Base-by-base conservation (phyloP, 331 rosid genomes). In the Cydonia oblonga region DNA sequence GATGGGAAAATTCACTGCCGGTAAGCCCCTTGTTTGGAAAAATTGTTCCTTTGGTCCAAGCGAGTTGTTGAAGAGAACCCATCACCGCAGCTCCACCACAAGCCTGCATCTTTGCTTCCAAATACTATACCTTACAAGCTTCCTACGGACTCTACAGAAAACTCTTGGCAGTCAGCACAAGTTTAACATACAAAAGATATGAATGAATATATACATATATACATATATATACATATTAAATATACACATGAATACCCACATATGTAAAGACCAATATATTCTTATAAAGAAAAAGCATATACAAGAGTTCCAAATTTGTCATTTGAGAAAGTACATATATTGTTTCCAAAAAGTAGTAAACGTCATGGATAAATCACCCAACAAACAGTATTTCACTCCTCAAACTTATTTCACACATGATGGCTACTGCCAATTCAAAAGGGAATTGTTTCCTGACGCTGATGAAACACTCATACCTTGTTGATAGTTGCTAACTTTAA, bases 61-160 rank as follows among this genome's bases (percentile, higher is more conserved):
- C 49, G 28, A 85, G 81, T 75, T 83, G 90, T 66, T 90, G 96
- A 69, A 87, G 61, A 62, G 87, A 83, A 70, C 92, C 92, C 90
- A 84, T 87, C 78, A 87, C 69, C 10, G 91, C 77, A 74, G 83
- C 81, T 78, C 96, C 87, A 64, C 78, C 40, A 46, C 80, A 78
- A 13, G 87, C 84, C 72, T 88, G 93, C 97, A 92, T 92, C 58
- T 62, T 85, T 22, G 65, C 77, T 67, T 76, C 62, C 32, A 32
- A 79, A 3, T 49, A 49, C 10, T 9, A 60, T 26, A 16, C 63
- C 28, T 33, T 70, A 64, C 63, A 67, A 54, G 20, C 73, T 44
- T 23, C 79, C 79, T 79, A 64, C 52, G 46, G 7, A 32, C 1
- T 6, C 9, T 29, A 15, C 22, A 60, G 10, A 60, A 57, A 59